Base-by-base conservation (phyloP, 2,329 filamentous ascomycete genomes). In the Ramichloridium luteum region DNA sequence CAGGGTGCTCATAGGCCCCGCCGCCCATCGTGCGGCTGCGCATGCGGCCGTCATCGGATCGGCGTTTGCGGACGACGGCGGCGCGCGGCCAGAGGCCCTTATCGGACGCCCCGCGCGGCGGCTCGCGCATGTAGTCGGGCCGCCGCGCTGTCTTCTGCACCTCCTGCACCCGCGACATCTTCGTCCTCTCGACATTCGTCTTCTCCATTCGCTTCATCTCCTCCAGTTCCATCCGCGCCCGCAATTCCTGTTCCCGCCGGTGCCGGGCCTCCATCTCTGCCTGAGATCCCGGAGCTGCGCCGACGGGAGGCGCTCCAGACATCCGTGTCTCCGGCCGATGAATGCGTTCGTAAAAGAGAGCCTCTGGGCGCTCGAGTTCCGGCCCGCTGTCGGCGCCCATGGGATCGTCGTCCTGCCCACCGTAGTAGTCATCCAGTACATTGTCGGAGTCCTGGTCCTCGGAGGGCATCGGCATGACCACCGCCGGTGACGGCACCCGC, bases 1-100 rank as follows among this genome's bases (percentile, higher is more conserved):
- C 14, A n/a, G n/a, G 14, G 14, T 30, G 15, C 11, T 23, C 20
- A 23, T 23, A 23, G 25, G 25, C 8, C 25, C 25, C 10, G 6
- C 10, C 11, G 13, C 13, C 11, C 25, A 6, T 13, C 13, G 25
- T 6, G 6, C 6, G 6, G 25, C 8, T 13, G n/a, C n/a, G n/a
- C n/a, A n/a, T n/a, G n/a, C n/a, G n/a, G n/a, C n/a, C n/a, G n/a
- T n/a, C 5, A 25, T 13, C 4, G 3, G 22, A 11, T 25, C 22
- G 4, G 11, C 26, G 11, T 14, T 15, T 28, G n/a, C 15, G 26
- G 26, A 13, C 11, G 8, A 28, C 27, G n/a, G 38, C 38, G 13
- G 39, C 39, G 26, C 40, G 35, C 8, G 27, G 30, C 40, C 40
- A 43, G 3, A 43, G 38, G 6, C 32, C 38, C 28, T 31, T 33